phyloP scores from a whole-genome alignment of 495 filamentous ascomycete species.

The Rusavskia elegans region DNA sequence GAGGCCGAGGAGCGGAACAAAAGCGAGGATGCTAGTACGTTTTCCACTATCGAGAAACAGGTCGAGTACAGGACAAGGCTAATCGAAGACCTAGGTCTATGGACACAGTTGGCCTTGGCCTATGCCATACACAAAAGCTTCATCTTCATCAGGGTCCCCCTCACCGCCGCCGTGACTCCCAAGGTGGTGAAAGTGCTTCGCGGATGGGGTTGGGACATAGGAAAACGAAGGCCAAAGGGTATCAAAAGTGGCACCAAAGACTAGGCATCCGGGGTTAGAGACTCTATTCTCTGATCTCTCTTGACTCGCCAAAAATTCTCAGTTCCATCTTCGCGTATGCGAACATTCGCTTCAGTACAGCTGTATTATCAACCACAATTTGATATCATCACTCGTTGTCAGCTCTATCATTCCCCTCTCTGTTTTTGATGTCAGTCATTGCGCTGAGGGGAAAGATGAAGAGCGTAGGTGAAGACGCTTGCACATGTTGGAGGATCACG shows the following conservation, averaged over 20 bases:
- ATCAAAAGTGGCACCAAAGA: neutral
- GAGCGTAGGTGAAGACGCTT: too few species aligned
- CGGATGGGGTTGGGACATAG: slow-evolving; percentile 69
- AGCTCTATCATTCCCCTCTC: too few species aligned
- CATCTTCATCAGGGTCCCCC: slow-evolving; percentile 82
- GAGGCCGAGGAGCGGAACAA: slow-evolving; percentile 22
- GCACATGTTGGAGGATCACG: too few species aligned
- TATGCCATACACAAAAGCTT: slow-evolving; percentile 98
- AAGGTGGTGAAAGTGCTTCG: slow-evolving; percentile 79
- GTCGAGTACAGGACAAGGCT: neutral
- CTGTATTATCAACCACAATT: too few species aligned
- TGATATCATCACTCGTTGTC: too few species aligned
- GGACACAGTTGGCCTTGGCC: slow-evolving; percentile 84
- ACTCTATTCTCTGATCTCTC: too few species aligned
- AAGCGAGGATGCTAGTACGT: slow-evolving; percentile 38
- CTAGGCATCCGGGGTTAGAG: neutral
- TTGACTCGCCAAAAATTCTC: neutral
- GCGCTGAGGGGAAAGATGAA: too few species aligned
- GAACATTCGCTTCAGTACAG: too few species aligned
- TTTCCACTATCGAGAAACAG: neutral
- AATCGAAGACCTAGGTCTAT: slow-evolving; percentile 34
- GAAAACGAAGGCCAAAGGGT: slow-evolving; percentile 40
- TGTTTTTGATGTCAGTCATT: too few species aligned
- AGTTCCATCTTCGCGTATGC: neutral
- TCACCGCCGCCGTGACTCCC: slow-evolving; percentile 78